phyloP scores from a whole-genome alignment of 2,329 filamentous ascomycete genomes.

The Xylaria sp. region DNA sequence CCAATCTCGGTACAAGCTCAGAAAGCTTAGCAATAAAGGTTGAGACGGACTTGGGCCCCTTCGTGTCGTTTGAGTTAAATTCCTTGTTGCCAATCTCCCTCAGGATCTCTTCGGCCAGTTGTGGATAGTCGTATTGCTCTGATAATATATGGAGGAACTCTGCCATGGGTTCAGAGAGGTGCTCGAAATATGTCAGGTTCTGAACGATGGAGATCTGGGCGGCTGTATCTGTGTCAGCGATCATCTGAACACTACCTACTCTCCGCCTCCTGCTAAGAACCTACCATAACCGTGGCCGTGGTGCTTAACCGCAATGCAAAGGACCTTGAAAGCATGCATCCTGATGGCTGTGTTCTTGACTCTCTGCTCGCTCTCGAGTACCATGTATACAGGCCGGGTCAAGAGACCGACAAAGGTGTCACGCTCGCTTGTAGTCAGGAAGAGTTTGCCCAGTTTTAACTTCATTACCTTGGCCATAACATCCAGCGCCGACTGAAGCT shows the following conservation, averaged over 20 bases:
- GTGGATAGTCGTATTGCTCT: slow-evolving; percentile 97
- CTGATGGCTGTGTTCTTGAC: slow-evolving; percentile 89
- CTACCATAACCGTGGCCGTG: slow-evolving; percentile 95
- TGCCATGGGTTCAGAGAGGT: slow-evolving; percentile 98
- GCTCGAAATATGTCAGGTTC: slow-evolving; percentile 97
- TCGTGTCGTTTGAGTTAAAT: slow-evolving; percentile 95
- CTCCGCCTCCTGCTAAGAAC: slow-evolving; percentile 41
- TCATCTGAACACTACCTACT: background rate
- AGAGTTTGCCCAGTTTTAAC: slow-evolving; percentile 90
- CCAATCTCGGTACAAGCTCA: slow-evolving; percentile 87
- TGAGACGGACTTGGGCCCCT: slow-evolving; percentile 95
- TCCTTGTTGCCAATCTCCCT: slow-evolving; percentile 97
- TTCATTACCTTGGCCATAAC: slow-evolving; percentile 96
- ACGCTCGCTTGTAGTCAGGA: slow-evolving; percentile 93
- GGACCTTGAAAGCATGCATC: slow-evolving; percentile 97
- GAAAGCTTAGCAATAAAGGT: slow-evolving; percentile 93
- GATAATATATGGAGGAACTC: slow-evolving; percentile 96
- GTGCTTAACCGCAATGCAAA: slow-evolving; percentile 96
- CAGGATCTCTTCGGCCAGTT: slow-evolving; percentile 91
- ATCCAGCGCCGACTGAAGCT: slow-evolving; percentile 89
- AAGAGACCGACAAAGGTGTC: slow-evolving; percentile 95
- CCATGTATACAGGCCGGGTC: slow-evolving; percentile 90
- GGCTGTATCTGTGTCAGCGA: slow-evolving; percentile 60
- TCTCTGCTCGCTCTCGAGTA: slow-evolving; percentile 92
- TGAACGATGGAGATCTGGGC: slow-evolving; percentile 98